Percentiles rank a stretch among this genome's conserved stretches.
Conservation (phyloP, 2,329 filamentous ascomycete species). For the Aspergillus sp. region DNA sequence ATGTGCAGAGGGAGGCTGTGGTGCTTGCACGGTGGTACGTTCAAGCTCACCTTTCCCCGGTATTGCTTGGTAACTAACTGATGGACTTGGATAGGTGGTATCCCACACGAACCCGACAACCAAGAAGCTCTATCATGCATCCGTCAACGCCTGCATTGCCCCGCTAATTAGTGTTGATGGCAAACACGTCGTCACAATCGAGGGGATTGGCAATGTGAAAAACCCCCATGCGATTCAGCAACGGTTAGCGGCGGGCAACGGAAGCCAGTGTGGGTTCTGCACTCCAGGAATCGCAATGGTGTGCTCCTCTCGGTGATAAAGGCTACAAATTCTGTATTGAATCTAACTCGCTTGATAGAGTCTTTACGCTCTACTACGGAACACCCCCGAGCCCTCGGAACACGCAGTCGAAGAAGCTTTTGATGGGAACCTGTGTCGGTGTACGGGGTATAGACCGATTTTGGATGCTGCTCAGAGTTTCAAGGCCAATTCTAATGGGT, state of each 20-base stretch:
- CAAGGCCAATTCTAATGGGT: conserved; percentile 49
- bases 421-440: conserved; percentile 92
- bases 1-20: conserved; percentile 94
- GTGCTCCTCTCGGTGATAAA: conserved; percentile 12
- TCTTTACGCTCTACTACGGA: conserved; percentile 86
- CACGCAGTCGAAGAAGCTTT: conserved; percentile 93
- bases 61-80: conserved; percentile 2
- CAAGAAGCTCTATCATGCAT: conserved; percentile 90
- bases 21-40: conserved; percentile 54
- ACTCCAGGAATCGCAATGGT: conserved; percentile 96
- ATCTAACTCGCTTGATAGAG: conserved; percentile 53
- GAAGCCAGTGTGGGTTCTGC: conserved; percentile 93
- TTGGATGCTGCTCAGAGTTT: conserved; percentile 93
- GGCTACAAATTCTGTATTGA: not conserved
- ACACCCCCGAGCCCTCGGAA: conserved; percentile 73
- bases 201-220: conserved; percentile 88
- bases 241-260: conserved; percentile 84
- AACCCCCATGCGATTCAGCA: conserved; percentile 87
- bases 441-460: conserved; percentile 92
- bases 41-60: too few relatives aligned
- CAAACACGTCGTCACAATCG: conserved; percentile 96
- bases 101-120: conserved; percentile 93
- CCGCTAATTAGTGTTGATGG: conserved; percentile 91
- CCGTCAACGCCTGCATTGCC: conserved; percentile 92
- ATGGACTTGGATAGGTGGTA: conserved; percentile 58